Conservation (phyloP, 2,329 filamentous ascomycete species). For the Cercospora brassicicola region DNA sequence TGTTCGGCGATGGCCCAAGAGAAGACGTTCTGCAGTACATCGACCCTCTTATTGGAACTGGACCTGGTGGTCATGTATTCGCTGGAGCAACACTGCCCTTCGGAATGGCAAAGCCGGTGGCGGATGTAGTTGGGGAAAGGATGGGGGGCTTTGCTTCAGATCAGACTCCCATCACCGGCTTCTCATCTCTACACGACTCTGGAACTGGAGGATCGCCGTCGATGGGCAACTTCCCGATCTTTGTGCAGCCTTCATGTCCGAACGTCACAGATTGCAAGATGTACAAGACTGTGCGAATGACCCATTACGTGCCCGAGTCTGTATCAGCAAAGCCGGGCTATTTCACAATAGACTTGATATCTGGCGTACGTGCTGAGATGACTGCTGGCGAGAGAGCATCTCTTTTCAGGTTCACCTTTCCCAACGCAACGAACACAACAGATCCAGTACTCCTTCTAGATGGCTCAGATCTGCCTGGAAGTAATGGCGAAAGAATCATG, state of each 20-base stretch:
- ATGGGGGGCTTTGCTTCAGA: conserved; percentile 53
- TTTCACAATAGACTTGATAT: conserved; percentile 58
- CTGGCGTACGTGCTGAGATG: conserved; percentile 60
- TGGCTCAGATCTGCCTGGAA: conserved; percentile 57
- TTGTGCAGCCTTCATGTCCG: conserved; percentile 62
- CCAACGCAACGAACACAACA: conserved; percentile 36
- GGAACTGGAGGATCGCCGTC: conserved; percentile 57
- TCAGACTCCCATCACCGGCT: conserved; percentile 44
- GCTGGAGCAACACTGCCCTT: conserved; percentile 47
- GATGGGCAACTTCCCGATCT: conserved; percentile 71
- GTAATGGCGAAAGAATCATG: conserved; percentile 52
- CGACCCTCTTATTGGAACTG: conserved; percentile 28
- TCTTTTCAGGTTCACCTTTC: conserved; percentile 61
- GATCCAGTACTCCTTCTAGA: conserved; percentile 60
- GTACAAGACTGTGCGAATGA: conserved; percentile 53
- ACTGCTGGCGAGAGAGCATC: conserved; percentile 58
- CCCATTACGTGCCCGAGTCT: conserved; percentile 50
- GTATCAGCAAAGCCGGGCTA: conserved; percentile 59
- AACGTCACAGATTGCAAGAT: conserved; percentile 48
- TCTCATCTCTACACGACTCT: conserved; percentile 51
- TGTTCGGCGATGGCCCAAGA: conserved; percentile 33
- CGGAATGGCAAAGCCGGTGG: conserved; percentile 48
- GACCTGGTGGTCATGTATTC: conserved; percentile 44
- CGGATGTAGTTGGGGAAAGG: conserved; percentile 36
- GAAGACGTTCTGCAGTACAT: conserved; percentile 27